Evolutionary conservation across 2,329 filamentous ascomycete genomes (phyloP), one percentile per base, ranked within the genome.

Genomic region (Fusarium beomiforme): DNA sequence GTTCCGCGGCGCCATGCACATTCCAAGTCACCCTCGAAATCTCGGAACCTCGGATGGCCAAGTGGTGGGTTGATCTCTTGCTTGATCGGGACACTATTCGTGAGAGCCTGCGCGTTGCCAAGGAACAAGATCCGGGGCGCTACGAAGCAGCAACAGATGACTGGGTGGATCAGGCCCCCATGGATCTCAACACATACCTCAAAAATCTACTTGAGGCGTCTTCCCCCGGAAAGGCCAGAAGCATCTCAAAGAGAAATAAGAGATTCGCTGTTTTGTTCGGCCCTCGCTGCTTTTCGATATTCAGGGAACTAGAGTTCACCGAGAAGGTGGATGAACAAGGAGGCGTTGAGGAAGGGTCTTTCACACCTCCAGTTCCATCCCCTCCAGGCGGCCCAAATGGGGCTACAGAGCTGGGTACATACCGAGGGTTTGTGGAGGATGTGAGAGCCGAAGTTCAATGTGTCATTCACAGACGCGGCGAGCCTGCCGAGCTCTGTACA

Each of bases 211-310:
- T 86, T 6, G 80, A 83, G 26, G 77, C 77, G 5, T 77, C 77
- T 2, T 76, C 78, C 4, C 77, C 78, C 2, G 78, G 79, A 37
- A 79, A 80, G 12, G 76, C 76, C 0, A 79, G 84, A 44, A 85
- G 79, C 56, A 88, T 89, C 43, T 86, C 87, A 5, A 86, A 85
- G 58, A 80, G 87, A 3, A 89, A 89, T 72, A 89, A 88, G 75
- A 83, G 85, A 14, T 89, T 89, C 61, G 79, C 80, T 24, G 84
- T 88, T 5, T 80, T 87, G 12, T 88, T 89, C 63, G 85, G 87
- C 1, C 80, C 81, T 8, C 83, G 85, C 7, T 86, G 85, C 57
- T 83, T 85, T 47, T 75, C 78, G 23, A 80, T 89, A 14, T 86
- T 89, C 70, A 78, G 78, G 13, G 81, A 81, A 14, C 78, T 89